Conservation (phyloP, 2,329 filamentous ascomycete genomes). For the Aspergillus calidoustus region DNA sequence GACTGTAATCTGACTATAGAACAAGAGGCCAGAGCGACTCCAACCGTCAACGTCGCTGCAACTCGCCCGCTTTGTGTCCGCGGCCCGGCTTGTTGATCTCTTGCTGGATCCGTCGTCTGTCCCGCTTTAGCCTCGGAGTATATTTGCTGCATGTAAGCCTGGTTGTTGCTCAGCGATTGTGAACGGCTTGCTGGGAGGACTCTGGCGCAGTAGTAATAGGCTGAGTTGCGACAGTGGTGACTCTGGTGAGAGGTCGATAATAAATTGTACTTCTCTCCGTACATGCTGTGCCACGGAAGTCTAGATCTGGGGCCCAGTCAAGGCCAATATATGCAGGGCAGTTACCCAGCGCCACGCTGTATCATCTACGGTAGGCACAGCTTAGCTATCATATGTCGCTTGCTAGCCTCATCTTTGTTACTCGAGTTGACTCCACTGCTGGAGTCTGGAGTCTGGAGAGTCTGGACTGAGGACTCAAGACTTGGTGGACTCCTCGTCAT, state of each 20-base stretch:
- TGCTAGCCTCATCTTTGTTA: neutral
- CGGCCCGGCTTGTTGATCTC: neutral
- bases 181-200: neutral
- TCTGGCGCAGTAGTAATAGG: neutral
- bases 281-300: neutral
- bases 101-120: neutral
- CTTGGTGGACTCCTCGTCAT: neutral
- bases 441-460: neutral
- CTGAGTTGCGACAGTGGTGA: neutral
- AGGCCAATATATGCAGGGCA: conserved; percentile 12
- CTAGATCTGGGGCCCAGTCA: neutral
- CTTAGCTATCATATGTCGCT: neutral
- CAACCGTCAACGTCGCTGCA: neutral
- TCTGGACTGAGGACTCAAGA: neutral
- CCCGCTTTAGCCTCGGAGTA: neutral
- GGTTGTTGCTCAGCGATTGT: neutral
- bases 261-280: neutral
- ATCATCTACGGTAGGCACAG: neutral
- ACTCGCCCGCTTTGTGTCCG: neutral
- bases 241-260: neutral
- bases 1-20: neutral
- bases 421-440: neutral
- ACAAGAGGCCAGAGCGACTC: neutral
- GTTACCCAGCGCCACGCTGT: neutral
- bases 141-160: neutral